Percentiles rank a stretch among this genome's conserved stretches.
phyloP scores from a whole-genome alignment of 192 early-diverging fungal genomes.

The Podila horticola region DNA sequence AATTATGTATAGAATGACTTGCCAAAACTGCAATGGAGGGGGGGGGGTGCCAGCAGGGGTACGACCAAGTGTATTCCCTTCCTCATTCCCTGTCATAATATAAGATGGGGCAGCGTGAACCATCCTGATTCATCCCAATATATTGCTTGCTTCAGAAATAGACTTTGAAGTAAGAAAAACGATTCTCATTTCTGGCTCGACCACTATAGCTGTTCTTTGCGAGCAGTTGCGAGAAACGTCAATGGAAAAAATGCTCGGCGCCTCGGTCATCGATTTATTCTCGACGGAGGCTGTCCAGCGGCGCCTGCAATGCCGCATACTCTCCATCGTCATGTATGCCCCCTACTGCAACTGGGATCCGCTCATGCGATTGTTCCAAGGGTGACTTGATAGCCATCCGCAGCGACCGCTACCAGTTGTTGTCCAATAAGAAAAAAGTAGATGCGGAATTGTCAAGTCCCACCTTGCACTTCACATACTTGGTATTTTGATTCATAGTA shows the following conservation, averaged over 20 bases:
- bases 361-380: slow-evolving; percentile 29
- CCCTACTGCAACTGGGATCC: slow-evolving; percentile 65
- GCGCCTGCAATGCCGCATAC: slow-evolving; percentile 88
- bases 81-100: too few relatives aligned
- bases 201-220: background rate
- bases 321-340: slow-evolving; percentile 55
- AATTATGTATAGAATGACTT: too few relatives aligned
- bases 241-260: too few relatives aligned
- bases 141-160: too few relatives aligned
- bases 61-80: too few relatives aligned
- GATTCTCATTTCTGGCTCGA: too few relatives aligned
- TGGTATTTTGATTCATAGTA: background rate
- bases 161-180: too few relatives aligned
- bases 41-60: too few relatives aligned
- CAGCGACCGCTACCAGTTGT: slow-evolving; percentile 59
- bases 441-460: background rate
- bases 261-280: slow-evolving; percentile 74
- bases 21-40: too few relatives aligned
- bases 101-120: too few relatives aligned
- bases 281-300: slow-evolving; percentile 86
- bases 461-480: too few relatives aligned
- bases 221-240: background rate
- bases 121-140: too few relatives aligned
- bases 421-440: background rate
- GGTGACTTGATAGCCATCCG: slow-evolving; percentile 54